Percentiles rank a stretch among this genome's conserved stretches.
Evolutionary conservation across 129 eudicot species (phyloP).

Genomic region (Helichrysum umbraculigerum): DNA sequence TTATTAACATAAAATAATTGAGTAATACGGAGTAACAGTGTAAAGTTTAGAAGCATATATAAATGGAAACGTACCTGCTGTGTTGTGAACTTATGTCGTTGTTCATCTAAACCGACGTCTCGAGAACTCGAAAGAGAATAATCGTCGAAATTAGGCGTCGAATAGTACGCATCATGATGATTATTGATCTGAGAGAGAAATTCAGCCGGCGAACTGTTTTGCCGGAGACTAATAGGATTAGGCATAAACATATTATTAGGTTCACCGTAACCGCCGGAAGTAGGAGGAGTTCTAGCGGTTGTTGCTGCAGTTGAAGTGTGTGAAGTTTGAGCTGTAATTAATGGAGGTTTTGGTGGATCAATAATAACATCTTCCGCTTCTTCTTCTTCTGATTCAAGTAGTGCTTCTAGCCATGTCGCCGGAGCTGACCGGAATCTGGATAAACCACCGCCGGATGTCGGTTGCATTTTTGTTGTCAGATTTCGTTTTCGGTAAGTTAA

Average conservation of each 20-base stretch:
- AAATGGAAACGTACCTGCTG: slow-evolving; percentile 34
- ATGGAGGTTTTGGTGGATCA: slow-evolving; percentile 40
- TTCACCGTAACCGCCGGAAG: slow-evolving; percentile 35
- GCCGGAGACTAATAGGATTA: slow-evolving; percentile 33
- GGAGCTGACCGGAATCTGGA: slow-evolving; percentile 94
- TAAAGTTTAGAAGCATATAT: neutral
- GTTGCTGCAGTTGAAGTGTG: slow-evolving; percentile 17
- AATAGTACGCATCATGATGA: slow-evolving; percentile 50
- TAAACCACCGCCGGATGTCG: slow-evolving; percentile 45
- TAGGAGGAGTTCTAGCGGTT: slow-evolving; percentile 16
- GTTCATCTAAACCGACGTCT: slow-evolving; percentile 42
- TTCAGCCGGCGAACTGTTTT: slow-evolving; percentile 87
- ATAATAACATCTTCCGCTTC: slow-evolving; percentile 59
- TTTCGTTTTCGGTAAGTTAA: slow-evolving; percentile 13
- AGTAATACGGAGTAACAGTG: neutral
- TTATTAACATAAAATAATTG: no score
- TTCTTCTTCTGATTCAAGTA: slow-evolving; percentile 71
- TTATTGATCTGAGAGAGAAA: slow-evolving; percentile 53
- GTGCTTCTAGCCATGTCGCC: slow-evolving; percentile 93
- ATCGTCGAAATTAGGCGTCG: slow-evolving; percentile 43
- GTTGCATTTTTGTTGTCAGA: slow-evolving; percentile 44
- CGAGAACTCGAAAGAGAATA: slow-evolving; percentile 38
- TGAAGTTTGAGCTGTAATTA: slow-evolving; percentile 22
- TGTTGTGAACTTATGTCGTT: slow-evolving; percentile 38
- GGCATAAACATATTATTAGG: slow-evolving; percentile 21